A percentile compares a stretch with the other conserved stretches of the same genome.
Conservation (phyloP, 768 basidiomycete species). For the Nidularia pulvinata region DNA sequence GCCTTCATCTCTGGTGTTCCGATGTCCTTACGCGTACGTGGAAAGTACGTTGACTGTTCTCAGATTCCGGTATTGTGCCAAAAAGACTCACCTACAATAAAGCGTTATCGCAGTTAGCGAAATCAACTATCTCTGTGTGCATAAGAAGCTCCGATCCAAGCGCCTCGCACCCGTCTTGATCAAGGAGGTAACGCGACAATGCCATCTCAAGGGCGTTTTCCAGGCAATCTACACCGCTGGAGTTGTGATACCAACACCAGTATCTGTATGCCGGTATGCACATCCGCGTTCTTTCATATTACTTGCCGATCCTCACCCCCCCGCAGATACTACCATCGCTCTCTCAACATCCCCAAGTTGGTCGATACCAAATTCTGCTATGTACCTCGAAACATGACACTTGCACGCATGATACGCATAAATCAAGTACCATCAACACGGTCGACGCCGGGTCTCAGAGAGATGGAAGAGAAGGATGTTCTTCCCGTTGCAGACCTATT, state of each 20-base stretch:
- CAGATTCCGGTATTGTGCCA: not conserved
- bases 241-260: constrained; percentile 90
- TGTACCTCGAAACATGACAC: constrained; percentile 84
- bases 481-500: constrained; percentile 70
- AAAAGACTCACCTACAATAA: not conserved
- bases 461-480: constrained; percentile 86
- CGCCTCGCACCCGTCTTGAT: constrained; percentile 95
- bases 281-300: not conserved
- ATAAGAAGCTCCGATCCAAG: constrained; percentile 97
- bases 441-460: constrained; percentile 68
- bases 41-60: constrained; percentile 53
- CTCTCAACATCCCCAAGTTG: constrained; percentile 90
- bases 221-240: constrained; percentile 98
- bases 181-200: constrained; percentile 95
- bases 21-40: constrained; percentile 80
- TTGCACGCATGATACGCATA: constrained; percentile 85
- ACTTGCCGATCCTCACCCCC: constrained; percentile 4
- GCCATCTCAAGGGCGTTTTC: constrained; percentile 87
- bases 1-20: constrained; percentile 97
- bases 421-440: constrained; percentile 64
- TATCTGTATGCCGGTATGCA: constrained; percentile 77
- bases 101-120: constrained; percentile 79
- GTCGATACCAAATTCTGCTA: constrained; percentile 89
- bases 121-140: constrained; percentile 97
- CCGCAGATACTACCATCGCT: constrained; percentile 86